phyloP scores from a whole-genome alignment of 2,329 filamentous ascomycete genomes.

The Sphaerostilbella broomeana region DNA sequence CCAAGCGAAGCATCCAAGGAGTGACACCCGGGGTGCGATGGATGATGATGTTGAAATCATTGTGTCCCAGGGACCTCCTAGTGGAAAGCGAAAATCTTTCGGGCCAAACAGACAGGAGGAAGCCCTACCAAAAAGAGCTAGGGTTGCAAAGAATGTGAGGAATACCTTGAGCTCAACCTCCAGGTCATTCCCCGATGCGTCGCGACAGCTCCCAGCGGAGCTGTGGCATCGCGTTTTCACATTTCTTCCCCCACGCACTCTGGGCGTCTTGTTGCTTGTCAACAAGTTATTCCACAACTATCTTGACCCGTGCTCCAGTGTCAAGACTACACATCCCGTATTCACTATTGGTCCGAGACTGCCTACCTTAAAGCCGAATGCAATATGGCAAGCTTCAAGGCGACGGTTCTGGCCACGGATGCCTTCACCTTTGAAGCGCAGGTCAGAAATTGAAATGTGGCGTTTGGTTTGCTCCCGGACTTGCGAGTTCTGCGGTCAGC shows the following conservation, averaged over 20 bases:
- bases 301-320: constrained; percentile 43
- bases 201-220: constrained; percentile 45
- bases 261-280: constrained; percentile 60
- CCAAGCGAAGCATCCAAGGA: too few species aligned
- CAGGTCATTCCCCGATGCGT: constrained; percentile 9
- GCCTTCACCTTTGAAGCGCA: constrained; percentile 59
- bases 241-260: constrained; percentile 54
- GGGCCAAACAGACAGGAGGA: neutral
- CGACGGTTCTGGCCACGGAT: constrained; percentile 58
- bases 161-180: neutral
- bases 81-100: constrained; percentile 11
- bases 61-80: neutral
- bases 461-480: constrained; percentile 53
- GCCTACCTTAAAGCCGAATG: constrained; percentile 47
- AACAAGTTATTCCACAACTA: constrained; percentile 59
- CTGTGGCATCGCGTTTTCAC: constrained; percentile 67
- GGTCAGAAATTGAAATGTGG: constrained; percentile 72
- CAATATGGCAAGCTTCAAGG: constrained; percentile 65
- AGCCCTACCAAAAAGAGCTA: constrained; percentile 12
- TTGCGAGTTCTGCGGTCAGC: constrained; percentile 63
- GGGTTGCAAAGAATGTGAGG: neutral
- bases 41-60: too few species aligned
- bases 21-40: too few species aligned
- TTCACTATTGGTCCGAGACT: constrained; percentile 22
- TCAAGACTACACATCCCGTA: constrained; percentile 19